Evolutionary conservation across 225 moss, liverwort and hornwort genomes (phyloP).

Genomic region (Thuidium tamariscinum): DNA sequence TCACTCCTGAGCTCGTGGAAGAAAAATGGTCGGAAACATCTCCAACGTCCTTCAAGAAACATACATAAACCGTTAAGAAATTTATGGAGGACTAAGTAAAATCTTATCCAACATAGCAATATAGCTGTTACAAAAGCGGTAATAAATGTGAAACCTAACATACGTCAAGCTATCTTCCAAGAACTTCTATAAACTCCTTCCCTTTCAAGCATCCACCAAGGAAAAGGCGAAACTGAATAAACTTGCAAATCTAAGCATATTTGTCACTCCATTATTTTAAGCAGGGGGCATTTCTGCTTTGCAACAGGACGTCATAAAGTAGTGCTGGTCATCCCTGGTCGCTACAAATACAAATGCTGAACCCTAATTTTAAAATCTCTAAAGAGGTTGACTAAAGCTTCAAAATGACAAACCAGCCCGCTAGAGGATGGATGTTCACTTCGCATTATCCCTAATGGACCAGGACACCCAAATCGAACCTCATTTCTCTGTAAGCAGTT

Average conservation of each 20-base stretch:
- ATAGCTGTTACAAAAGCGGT: neutral
- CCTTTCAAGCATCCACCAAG: neutral
- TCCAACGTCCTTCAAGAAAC: constrained; percentile 15
- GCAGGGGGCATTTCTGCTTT: too few species aligned
- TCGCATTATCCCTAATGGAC: neutral
- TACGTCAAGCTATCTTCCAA: neutral
- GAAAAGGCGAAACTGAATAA: neutral
- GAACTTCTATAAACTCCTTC: neutral
- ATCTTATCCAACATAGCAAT: neutral
- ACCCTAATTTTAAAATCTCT: neutral
- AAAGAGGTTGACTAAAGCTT: neutral
- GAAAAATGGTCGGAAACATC: neutral
- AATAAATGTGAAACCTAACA: neutral
- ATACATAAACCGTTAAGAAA: neutral
- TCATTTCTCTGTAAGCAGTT: neutral
- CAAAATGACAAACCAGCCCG: neutral
- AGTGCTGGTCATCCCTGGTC: neutral
- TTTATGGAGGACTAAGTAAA: neutral
- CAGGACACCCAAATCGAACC: neutral
- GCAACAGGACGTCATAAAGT: neutral
- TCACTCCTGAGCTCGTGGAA: neutral
- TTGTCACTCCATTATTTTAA: neutral
- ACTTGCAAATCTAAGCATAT: neutral
- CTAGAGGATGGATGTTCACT: neutral
- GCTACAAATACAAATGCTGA: neutral